Evolutionary conservation across 352 stramenopile species (phyloP).

Genomic region (Phytophthora citrophthora): DNA sequence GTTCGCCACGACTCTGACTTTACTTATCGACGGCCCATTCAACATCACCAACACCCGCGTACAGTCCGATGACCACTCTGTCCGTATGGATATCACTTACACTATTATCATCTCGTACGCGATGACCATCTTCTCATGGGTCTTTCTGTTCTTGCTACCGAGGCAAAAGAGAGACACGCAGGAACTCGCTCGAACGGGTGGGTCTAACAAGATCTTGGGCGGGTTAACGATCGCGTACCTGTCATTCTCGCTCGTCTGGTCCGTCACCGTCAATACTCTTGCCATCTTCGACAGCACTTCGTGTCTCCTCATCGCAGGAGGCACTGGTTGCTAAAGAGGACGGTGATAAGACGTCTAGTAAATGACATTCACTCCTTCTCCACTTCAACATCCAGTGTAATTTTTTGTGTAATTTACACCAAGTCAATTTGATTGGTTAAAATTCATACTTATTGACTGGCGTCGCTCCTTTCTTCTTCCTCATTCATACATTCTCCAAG

Average conservation of each 20-base stretch:
- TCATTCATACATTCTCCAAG: constrained; percentile 40
- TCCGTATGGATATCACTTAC: constrained; percentile 23
- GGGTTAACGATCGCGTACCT: constrained; percentile 18
- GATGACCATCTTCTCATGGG: constrained; percentile 26
- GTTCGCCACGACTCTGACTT: constrained; percentile 14
- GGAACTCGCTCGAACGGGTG: constrained; percentile 15
- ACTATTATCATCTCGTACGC: constrained; percentile 25
- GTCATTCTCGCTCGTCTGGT: constrained; percentile 23
- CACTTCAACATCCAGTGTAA: constrained; percentile 4
- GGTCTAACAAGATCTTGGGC: constrained; percentile 12
- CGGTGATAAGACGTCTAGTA: not conserved
- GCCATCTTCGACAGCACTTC: constrained; percentile 27
- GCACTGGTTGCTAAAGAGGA: constrained; percentile 12
- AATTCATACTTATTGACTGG: constrained; percentile 1
- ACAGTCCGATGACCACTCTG: constrained; percentile 14
- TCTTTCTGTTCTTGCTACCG: constrained; percentile 20
- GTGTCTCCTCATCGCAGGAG: constrained; percentile 18
- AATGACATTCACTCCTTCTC: not conserved
- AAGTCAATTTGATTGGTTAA: not conserved
- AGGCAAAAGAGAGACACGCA: constrained; percentile 23
- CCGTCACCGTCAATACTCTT: constrained; percentile 18
- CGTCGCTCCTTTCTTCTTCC: not conserved
- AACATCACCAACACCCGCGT: constrained; percentile 22
- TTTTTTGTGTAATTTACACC: constrained; percentile 2
- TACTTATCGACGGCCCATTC: constrained; percentile 22